Evolutionary conservation across 2,329 filamentous ascomycete species (phyloP).

Genomic region (Diaporthe caulivora): DNA sequence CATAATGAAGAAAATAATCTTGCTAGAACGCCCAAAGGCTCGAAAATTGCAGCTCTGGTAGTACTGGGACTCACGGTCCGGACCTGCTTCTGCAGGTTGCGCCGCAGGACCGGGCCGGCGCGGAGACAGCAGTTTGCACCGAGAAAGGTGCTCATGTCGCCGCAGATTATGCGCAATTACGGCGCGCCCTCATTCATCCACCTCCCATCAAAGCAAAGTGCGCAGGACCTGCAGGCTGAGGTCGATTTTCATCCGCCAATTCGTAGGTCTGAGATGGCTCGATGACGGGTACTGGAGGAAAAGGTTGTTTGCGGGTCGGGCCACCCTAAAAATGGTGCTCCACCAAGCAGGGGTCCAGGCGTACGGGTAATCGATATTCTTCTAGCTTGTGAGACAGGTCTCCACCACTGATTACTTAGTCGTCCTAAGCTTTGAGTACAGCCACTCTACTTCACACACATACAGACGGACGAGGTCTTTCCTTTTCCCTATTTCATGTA

Average conservation of each 20-base stretch:
- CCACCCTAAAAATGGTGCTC: not conserved
- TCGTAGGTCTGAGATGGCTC: not conserved
- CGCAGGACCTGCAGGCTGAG: not conserved
- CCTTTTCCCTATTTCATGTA: not conserved
- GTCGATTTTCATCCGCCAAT: not conserved
- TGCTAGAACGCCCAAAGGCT: not conserved
- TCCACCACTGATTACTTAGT: not conserved
- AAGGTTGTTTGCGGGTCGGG: constrained; percentile 9
- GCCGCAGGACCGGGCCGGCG: constrained; percentile 42
- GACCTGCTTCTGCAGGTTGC: constrained; percentile 2
- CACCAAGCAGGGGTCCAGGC: constrained; percentile 22
- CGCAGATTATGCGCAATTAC: constrained; percentile 40
- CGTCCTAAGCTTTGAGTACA: not conserved
- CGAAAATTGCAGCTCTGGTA: not conserved
- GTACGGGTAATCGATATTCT: not conserved
- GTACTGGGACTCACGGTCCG: not conserved
- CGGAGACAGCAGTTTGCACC: constrained; percentile 46
- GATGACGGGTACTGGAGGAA: constrained; percentile 2
- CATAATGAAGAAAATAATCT: constrained; percentile 7
- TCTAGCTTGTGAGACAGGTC: not conserved
- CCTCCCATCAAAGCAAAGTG: constrained; percentile 17
- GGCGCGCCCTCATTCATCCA: constrained; percentile 41
- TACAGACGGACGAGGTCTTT: not conserved
- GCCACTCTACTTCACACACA: not conserved
- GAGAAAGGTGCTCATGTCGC: constrained; percentile 46